Evolutionary conservation across 805 yeast genomes (phyloP).

Genomic region (Tetrapisispora taiwanensis): DNA sequence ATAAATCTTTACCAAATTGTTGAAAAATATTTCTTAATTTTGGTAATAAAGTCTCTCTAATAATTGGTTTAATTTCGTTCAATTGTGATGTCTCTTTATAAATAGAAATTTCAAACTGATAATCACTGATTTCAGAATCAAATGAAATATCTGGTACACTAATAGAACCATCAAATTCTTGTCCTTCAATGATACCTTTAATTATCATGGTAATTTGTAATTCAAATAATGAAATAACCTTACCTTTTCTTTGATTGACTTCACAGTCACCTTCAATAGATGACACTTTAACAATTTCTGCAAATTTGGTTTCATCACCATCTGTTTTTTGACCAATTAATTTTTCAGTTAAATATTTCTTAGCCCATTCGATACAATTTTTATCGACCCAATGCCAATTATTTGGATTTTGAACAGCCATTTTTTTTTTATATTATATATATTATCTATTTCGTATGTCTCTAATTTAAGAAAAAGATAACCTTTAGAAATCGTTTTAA

Average conservation of each 20-base stretch:
- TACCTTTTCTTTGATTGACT: constrained; percentile 94
- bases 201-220: constrained; percentile 55
- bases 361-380: constrained; percentile 90
- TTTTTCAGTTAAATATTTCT: constrained; percentile 56
- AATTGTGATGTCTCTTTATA: constrained; percentile 44
- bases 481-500: too few relatives aligned
- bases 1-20: constrained; percentile 69
- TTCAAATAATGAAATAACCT: constrained; percentile 86
- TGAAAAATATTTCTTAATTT: constrained; percentile 49
- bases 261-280: constrained; percentile 89
- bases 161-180: constrained; percentile 56
- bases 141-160: constrained; percentile 88
- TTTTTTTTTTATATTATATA: too few relatives aligned
- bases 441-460: too few relatives aligned
- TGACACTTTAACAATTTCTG: constrained; percentile 28
- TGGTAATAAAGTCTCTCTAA: constrained; percentile 57
- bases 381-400: constrained; percentile 99
- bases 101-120: constrained; percentile 70
- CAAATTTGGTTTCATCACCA: constrained; percentile 20
- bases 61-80: constrained; percentile 38
- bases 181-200: constrained; percentile 36
- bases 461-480: too few relatives aligned
- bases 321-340: constrained; percentile 39
- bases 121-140: constrained; percentile 77
- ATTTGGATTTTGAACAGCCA: constrained; percentile 95